Evolutionary conservation across 768 basidiomycete genomes (phyloP).

Genomic region (Xanthoconium stramineum): DNA sequence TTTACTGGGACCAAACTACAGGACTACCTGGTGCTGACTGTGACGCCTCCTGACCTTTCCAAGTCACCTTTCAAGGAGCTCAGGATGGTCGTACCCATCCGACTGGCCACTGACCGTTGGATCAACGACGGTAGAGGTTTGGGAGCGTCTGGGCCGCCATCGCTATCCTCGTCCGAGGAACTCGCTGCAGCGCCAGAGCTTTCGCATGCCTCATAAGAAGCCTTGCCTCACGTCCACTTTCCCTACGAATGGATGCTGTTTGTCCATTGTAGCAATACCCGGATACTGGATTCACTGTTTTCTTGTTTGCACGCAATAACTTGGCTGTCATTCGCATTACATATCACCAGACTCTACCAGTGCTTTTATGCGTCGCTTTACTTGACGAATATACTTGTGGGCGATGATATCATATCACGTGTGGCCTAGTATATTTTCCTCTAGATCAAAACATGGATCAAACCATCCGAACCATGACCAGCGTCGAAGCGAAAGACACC

Average conservation of each 20-base stretch:
- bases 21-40: conserved; percentile 65
- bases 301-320: not conserved
- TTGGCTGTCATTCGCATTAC: not conserved
- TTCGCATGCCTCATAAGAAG: not conserved
- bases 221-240: not conserved
- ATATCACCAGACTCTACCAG: not conserved
- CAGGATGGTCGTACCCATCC: conserved; percentile 60
- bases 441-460: not conserved
- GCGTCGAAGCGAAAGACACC: not conserved
- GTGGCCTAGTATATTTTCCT: conserved; percentile 4
- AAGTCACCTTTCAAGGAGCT: conserved; percentile 58
- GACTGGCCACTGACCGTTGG: conserved; percentile 63
- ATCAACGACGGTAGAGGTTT: conserved; percentile 33
- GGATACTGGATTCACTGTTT: not conserved
- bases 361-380: too few relatives aligned
- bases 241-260: not conserved
- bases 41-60: conserved; percentile 53
- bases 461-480: conserved; percentile 1
- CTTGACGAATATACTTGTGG: not conserved
- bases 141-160: conserved; percentile 9
- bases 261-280: not conserved
- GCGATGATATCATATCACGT: conserved; percentile 29
- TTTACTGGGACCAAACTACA: conserved; percentile 24
- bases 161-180: conserved; percentile 27
- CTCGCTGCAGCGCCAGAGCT: conserved; percentile 11